Base-by-base conservation (phyloP, 352 stramenopile species). In the Pythium scleroteichum region DNA sequence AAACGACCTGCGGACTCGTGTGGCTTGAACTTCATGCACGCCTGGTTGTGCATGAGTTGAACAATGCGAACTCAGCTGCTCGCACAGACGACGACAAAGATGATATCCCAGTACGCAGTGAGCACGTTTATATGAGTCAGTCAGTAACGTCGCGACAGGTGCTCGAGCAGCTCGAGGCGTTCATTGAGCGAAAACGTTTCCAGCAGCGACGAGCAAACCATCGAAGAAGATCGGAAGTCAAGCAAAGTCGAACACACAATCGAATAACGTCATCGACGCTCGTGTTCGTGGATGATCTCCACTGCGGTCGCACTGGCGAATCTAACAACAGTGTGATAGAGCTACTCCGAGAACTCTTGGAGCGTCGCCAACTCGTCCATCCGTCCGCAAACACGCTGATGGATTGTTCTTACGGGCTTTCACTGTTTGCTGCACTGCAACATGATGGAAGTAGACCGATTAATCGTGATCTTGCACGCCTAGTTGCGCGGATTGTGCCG, bases 241-340 rank as follows among this genome's bases (percentile, higher is more conserved):
- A 2, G 12, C 14, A 13, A 38, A 41, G 22, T 23, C 24, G 13
- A 42, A 3, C 35, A 17, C 13, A 26, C 52, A 22, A 16, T 14
- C 23, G 7, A 3, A 27, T 61, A 12, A 39, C 47, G 16, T 40
- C 64, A 14, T 47, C 58, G 12, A 72, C 48, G 9, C 66, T 77
- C 26, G 56, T 87, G 6, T 90, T 87, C 51, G 49, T 90, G 19
- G 81, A 90, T n/a, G 81, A 90, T 40, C 56, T 90, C 1, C 76
- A 90, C 9, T 80, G 68, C 27, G 40, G 81, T 23, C 47, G 78
- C 19, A 4, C 51, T 0, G 14, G 54, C 4, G 20, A 24, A 5
- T 48, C 19, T 2, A 76, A 70, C 44, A 59, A 86, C 42, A 77
- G 68, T 1, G 61, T 73, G 3, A 12, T 78, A 7, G 81, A 90